phyloP scores from a whole-genome alignment of 805 yeast species.

The Wickerhamia fluorescens region DNA sequence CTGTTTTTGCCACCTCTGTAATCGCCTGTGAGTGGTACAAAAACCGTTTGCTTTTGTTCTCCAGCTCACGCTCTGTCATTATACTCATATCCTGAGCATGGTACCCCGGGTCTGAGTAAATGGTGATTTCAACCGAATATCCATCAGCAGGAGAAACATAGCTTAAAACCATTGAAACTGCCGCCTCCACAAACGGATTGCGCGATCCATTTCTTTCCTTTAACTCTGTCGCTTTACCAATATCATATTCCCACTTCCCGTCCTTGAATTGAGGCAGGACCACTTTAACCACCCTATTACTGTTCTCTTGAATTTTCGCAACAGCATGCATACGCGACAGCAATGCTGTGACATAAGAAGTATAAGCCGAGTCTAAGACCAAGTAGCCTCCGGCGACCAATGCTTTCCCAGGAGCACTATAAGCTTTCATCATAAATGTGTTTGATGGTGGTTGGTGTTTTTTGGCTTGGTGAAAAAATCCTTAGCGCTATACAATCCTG shows the following conservation, averaged over 20 bases:
- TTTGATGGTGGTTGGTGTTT: background rate
- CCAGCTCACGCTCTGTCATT: conserved; percentile 15
- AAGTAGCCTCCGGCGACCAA: conserved; percentile 91
- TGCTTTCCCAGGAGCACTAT: conserved; percentile 95
- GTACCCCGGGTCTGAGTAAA: conserved; percentile 82
- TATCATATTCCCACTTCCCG: conserved; percentile 60
- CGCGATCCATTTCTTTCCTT: conserved; percentile 26
- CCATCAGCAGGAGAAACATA: conserved; percentile 37
- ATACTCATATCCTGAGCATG: conserved; percentile 63
- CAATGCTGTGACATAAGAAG: conserved; percentile 77
- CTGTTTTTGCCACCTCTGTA: conserved; percentile 80
- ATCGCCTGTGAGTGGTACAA: conserved; percentile 55
- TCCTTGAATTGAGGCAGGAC: conserved; percentile 70
- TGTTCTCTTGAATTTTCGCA: conserved; percentile 14
- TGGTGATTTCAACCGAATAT: conserved; percentile 42
- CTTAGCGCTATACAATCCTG: too few species aligned
- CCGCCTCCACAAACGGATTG: conserved; percentile 74
- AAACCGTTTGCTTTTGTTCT: conserved; percentile 40
- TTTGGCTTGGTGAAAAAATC: too few species aligned
- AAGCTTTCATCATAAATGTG: conserved; percentile 37
- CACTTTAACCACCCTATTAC: conserved; percentile 30
- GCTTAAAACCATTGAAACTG: conserved; percentile 47
- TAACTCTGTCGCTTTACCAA: background rate
- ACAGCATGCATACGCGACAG: conserved; percentile 87
- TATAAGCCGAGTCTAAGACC: conserved; percentile 71